These are phyloP conservation scores for Biancaea sappan DNA, from an alignment of 306 rosid genomes.

Conservation along the genomic window DNA sequence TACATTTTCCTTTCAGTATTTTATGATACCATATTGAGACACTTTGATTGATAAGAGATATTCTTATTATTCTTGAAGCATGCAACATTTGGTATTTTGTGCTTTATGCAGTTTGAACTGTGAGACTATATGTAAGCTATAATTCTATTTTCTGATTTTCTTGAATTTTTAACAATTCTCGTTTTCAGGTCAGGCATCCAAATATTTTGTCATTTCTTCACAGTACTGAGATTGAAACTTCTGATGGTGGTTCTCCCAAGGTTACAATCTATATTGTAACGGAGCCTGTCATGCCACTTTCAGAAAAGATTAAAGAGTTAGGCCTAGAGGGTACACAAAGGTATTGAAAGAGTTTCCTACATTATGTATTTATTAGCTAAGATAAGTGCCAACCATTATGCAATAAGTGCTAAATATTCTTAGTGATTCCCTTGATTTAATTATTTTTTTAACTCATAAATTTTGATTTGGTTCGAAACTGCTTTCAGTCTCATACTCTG, in stretches of 20 bases:
- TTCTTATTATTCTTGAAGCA: slow-evolving; percentile 11
- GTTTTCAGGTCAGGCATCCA: slow-evolving; percentile 95
- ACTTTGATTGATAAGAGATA: not conserved
- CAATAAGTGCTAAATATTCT: slow-evolving; percentile 9
- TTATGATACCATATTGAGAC: not conserved
- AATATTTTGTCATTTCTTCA: slow-evolving; percentile 97
- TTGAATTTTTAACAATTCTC: slow-evolving; percentile 8
- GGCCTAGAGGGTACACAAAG: slow-evolving; percentile 87
- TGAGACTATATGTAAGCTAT: not conserved
- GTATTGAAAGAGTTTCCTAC: slow-evolving; percentile 44
- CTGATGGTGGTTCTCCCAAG: slow-evolving; percentile 72
- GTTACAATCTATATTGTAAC: slow-evolving; percentile 90
- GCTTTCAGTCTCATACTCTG: not conserved
- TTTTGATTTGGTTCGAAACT: not conserved
- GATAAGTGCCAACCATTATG: not conserved
- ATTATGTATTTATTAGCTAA: slow-evolving; percentile 10
- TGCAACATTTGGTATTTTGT: not conserved
- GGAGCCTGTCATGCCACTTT: slow-evolving; percentile 91
- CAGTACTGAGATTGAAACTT: slow-evolving; percentile 78
- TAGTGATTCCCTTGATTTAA: not conserved
- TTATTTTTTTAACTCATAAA: not conserved
- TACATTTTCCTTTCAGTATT: not conserved
- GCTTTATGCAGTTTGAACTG: not conserved
- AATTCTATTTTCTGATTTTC: not conserved
- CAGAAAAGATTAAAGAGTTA: slow-evolving; percentile 84